Percentiles rank a stretch among this genome's conserved stretches.
phyloP scores from a whole-genome alignment of 1,284 basidiomycete species.

The Leccinum pachyderme region DNA sequence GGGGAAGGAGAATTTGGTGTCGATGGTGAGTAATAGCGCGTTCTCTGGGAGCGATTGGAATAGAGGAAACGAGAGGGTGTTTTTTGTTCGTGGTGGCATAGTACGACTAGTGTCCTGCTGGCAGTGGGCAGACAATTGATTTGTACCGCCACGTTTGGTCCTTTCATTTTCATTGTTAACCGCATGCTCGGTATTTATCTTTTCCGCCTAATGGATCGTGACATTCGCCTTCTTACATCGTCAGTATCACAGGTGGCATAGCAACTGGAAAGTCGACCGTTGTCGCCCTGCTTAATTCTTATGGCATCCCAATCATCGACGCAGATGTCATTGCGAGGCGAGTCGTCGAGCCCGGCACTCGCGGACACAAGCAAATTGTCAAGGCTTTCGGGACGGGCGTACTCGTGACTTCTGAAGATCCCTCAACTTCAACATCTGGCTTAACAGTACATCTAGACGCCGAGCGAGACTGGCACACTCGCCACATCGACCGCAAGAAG shows the following conservation, averaged over 20 bases:
- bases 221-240: conserved; percentile 43
- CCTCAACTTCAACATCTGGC: background rate
- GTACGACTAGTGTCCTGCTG: too few species aligned
- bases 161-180: background rate
- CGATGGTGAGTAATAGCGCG: background rate
- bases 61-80: too few species aligned
- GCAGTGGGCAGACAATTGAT: too few species aligned
- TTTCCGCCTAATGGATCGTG: background rate
- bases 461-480: conserved; percentile 27
- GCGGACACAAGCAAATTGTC: conserved; percentile 68
- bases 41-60: too few species aligned
- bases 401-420: conserved; percentile 39
- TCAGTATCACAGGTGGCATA: conserved; percentile 95
- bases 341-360: conserved; percentile 85
- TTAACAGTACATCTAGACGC: background rate
- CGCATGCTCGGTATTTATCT: conserved; percentile 20
- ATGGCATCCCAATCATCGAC: conserved; percentile 81
- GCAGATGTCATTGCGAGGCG: conserved; percentile 89
- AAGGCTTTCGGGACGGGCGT: conserved; percentile 70
- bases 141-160: too few species aligned
- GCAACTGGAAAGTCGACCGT: conserved; percentile 96
- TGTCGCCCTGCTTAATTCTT: conserved; percentile 66
- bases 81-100: too few species aligned
- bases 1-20: background rate
- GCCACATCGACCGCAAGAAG: conserved; percentile 78